Conservation (phyloP, 2,329 filamentous ascomycete species). For the Aspergillus nomiae region DNA sequence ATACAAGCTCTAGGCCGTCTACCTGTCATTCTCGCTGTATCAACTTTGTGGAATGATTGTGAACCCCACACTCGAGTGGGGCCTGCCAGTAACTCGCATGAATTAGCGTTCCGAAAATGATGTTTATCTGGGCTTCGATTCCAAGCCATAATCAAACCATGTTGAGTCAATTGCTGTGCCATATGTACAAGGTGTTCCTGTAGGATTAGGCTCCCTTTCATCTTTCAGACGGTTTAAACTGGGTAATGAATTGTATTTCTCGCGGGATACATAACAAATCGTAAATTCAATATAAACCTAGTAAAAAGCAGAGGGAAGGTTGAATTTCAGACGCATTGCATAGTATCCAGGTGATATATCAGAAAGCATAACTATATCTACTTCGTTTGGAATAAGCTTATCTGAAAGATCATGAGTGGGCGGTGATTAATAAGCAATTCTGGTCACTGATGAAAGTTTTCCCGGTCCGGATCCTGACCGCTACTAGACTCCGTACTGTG, state of each 20-base stretch:
- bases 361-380: neutral
- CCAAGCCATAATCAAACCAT: neutral
- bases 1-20: neutral
- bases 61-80: neutral
- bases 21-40: neutral
- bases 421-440: neutral
- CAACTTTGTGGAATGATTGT: neutral
- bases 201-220: neutral
- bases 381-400: neutral
- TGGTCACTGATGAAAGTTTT: neutral
- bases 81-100: neutral
- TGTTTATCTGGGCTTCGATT: neutral
- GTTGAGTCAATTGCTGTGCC: neutral
- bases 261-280: neutral
- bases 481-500: neutral
- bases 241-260: neutral
- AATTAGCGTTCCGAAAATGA: neutral
- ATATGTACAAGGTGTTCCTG: neutral
- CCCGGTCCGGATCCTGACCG: neutral
- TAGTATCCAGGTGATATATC: neutral
- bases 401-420: neutral
- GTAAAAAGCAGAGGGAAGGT: neutral
- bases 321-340: neutral
- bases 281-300: neutral
- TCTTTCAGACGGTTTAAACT: neutral